Conservation (phyloP, 2,329 filamentous ascomycete species). For the Blastomyces parvus region DNA sequence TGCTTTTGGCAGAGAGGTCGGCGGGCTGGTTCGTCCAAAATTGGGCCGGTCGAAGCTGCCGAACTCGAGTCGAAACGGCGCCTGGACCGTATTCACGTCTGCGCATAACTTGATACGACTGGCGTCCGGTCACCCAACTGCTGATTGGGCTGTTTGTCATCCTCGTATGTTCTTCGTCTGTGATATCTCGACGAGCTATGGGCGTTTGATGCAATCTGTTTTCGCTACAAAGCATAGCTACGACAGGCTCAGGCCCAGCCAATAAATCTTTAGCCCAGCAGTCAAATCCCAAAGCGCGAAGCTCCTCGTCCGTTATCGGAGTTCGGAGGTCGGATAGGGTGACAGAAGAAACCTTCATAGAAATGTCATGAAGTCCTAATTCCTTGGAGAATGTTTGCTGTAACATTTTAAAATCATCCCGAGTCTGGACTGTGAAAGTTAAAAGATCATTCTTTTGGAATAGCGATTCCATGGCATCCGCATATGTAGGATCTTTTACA, state of each 20-base stretch:
- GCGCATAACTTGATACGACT: slow-evolving; percentile 55
- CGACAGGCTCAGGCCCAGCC: slow-evolving; percentile 68
- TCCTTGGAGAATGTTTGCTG: slow-evolving; percentile 54
- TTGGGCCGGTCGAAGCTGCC: slow-evolving; percentile 49
- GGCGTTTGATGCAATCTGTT: slow-evolving; percentile 59
- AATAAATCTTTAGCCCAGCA: slow-evolving; percentile 72
- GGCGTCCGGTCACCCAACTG: slow-evolving; percentile 60
- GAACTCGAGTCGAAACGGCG: slow-evolving; percentile 61
- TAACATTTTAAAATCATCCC: slow-evolving; percentile 64
- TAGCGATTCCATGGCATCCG: slow-evolving; percentile 50
- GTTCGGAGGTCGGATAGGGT: slow-evolving; percentile 47
- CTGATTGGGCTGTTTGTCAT: slow-evolving; percentile 52
- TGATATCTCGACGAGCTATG: slow-evolving; percentile 54
- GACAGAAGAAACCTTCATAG: slow-evolving; percentile 54
- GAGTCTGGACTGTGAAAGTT: slow-evolving; percentile 65
- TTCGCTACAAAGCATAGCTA: slow-evolving; percentile 79
- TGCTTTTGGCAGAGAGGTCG: slow-evolving; percentile 49
- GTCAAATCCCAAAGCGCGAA: slow-evolving; percentile 57
- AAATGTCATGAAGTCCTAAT: slow-evolving; percentile 59
- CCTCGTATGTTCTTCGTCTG: slow-evolving; percentile 57
- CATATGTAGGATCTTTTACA: slow-evolving; percentile 61
- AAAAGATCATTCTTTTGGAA: slow-evolving; percentile 46
- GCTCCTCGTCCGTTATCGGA: slow-evolving; percentile 47
- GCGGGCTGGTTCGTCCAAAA: slow-evolving; percentile 72
- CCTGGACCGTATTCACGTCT: slow-evolving; percentile 71